Evolutionary conservation across 1,139 yeast species (phyloP).

Genomic region (Hyphopichia wangnamkhiaoensis): DNA sequence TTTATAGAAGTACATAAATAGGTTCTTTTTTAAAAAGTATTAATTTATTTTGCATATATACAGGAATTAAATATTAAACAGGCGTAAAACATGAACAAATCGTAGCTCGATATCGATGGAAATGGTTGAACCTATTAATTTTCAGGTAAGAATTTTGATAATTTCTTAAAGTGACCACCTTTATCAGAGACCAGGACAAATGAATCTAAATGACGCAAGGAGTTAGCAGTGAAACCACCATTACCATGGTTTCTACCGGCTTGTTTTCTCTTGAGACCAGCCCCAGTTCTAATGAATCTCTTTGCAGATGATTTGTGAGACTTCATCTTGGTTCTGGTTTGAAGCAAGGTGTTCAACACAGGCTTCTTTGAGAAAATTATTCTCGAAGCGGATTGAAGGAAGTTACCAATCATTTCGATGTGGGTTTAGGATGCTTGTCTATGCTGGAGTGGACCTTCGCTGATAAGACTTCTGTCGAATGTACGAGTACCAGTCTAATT

Average conservation of each 20-base stretch:
- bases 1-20: neutral
- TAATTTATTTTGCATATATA: conserved; percentile 1
- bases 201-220: conserved; percentile 64
- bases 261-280: conserved; percentile 57
- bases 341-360: conserved; percentile 25
- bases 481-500: too few species aligned
- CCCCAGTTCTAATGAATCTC: conserved; percentile 73
- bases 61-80: neutral
- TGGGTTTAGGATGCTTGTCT: too few species aligned
- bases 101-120: neutral
- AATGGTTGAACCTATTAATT: neutral
- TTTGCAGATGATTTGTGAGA: conserved; percentile 80
- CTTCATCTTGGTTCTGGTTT: conserved; percentile 55
- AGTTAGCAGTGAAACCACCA: conserved; percentile 76
- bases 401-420: conserved; percentile 11
- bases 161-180: conserved; percentile 56
- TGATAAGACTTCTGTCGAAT: too few species aligned
- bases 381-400: conserved; percentile 19
- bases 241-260: conserved; percentile 94
- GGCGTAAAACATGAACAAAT: conserved; percentile 1
- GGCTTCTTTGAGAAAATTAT: conserved; percentile 21
- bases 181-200: conserved; percentile 56
- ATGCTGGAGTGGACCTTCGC: too few species aligned
- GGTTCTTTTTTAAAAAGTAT: neutral
- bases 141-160: conserved; percentile 33